Conservation (phyloP, 140 eudicot species). For the Cichorium intybus region DNA sequence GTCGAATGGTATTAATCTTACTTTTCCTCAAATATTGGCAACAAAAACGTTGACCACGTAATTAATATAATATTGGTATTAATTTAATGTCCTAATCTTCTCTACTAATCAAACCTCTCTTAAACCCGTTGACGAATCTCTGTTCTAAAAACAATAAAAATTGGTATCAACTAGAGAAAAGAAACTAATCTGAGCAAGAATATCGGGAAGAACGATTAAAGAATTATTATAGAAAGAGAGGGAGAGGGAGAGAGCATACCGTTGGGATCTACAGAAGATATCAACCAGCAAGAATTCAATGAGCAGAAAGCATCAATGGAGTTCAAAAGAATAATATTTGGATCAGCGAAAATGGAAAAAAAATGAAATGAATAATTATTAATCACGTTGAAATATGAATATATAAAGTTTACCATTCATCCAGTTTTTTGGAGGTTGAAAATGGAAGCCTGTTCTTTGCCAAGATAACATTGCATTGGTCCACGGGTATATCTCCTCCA, state of each 20-base stretch:
- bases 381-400: background rate
- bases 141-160: background rate
- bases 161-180: background rate
- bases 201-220: background rate
- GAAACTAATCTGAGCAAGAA: background rate
- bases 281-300: conserved; percentile 10
- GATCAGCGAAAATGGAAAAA: conserved; percentile 12
- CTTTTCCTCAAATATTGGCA: conserved; percentile 30
- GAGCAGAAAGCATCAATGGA: conserved; percentile 9
- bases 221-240: background rate
- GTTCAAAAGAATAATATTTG: background rate
- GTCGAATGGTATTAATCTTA: background rate
- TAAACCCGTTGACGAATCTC: background rate
- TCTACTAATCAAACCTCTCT: background rate
- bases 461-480: conserved; percentile 73
- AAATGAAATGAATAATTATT: background rate
- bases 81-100: conserved; percentile 3
- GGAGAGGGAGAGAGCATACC: conserved; percentile 43
- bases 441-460: conserved; percentile 90
- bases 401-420: conserved; percentile 61
- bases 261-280: conserved; percentile 59
- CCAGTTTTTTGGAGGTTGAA: conserved; percentile 91
- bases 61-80: background rate
- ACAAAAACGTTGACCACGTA: conserved; percentile 31
- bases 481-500: conserved; percentile 47